Evolutionary conservation across 75 land plant genomes (phyloP).

Genomic region (Isoetes taiwanensis): DNA sequence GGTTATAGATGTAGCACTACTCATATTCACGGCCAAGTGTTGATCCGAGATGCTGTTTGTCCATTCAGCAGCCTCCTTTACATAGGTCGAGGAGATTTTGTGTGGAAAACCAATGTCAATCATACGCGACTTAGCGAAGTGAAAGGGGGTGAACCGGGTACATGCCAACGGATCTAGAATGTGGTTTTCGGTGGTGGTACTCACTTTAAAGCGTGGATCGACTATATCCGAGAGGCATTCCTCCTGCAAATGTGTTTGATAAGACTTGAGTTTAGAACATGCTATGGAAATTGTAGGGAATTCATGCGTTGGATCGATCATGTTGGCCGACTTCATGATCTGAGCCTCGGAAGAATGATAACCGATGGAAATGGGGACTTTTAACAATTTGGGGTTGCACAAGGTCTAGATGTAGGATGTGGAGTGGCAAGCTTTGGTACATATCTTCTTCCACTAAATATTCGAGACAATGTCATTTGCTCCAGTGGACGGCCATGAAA

Average conservation of each 20-base stretch:
- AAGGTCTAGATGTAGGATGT: background rate
- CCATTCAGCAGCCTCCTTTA: no score
- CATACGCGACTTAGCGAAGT: background rate
- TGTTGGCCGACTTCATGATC: no score
- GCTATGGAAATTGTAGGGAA: no score
- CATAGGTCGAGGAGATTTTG: background rate
- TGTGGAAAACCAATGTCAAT: conserved; percentile 1
- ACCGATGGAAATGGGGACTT: background rate
- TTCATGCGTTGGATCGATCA: no score
- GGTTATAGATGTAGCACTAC: no score
- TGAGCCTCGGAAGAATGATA: background rate
- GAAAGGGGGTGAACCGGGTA: conserved; percentile 6
- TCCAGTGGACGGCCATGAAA: background rate
- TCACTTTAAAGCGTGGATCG: conserved; percentile 1
- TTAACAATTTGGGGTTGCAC: background rate
- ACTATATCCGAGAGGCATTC: background rate
- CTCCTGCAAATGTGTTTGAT: background rate
- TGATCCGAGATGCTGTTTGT: no score
- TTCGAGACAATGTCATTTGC: conserved; percentile 7
- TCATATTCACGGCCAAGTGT: no score
- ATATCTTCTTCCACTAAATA: background rate
- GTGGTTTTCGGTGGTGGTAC: conserved; percentile 6
- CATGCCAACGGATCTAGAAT: background rate
- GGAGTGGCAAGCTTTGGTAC: conserved; percentile 7
- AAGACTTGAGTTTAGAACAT: no score